phyloP scores from a whole-genome alignment of 495 filamentous ascomycete species.

The Eremomyces bilateralis region DNA sequence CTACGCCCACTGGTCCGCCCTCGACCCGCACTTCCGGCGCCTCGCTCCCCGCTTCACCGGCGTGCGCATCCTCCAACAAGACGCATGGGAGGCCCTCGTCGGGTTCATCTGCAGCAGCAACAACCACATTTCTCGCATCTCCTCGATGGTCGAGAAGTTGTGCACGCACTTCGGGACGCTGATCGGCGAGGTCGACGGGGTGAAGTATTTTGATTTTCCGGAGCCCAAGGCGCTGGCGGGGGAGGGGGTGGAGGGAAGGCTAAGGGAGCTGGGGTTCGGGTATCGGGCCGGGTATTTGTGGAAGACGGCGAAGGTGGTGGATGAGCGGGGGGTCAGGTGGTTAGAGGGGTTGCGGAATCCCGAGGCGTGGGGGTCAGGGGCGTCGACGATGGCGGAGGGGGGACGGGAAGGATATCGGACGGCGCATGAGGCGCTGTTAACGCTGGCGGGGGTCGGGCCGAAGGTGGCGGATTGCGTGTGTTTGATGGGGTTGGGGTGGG shows the following conservation, averaged over 20 bases:
- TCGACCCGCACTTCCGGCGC: constrained; percentile 75
- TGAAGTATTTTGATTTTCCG: constrained; percentile 76
- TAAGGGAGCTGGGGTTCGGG: constrained; percentile 75
- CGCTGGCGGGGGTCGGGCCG: constrained; percentile 71
- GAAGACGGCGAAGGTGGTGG: constrained; percentile 59
- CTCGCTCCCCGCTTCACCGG: constrained; percentile 75
- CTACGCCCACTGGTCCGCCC: constrained; percentile 69
- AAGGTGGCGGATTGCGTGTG: constrained; percentile 96
- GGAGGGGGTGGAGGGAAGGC: constrained; percentile 46
- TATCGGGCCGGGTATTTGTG: constrained; percentile 86
- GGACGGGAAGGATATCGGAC: constrained; percentile 49
- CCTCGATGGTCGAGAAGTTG: constrained; percentile 87
- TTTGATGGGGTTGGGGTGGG: constrained; percentile 94
- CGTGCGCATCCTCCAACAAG: constrained; percentile 84
- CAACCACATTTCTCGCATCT: constrained; percentile 91
- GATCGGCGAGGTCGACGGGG: constrained; percentile 45
- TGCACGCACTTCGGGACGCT: constrained; percentile 66
- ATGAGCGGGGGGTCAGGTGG: constrained; percentile 50
- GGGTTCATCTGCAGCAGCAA: constrained; percentile 97
- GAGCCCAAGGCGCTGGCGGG: constrained; percentile 44
- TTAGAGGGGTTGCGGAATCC: constrained; percentile 55
- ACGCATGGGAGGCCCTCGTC: constrained; percentile 87
- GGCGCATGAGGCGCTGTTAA: constrained; percentile 62
- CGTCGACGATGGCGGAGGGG: constrained; percentile 30
- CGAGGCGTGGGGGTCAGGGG: constrained; percentile 40